A percentile compares a stretch with the other conserved stretches of the same genome.
Evolutionary conservation across 2,329 filamentous ascomycete genomes (phyloP).

Genomic region (Chalara sp.): DNA sequence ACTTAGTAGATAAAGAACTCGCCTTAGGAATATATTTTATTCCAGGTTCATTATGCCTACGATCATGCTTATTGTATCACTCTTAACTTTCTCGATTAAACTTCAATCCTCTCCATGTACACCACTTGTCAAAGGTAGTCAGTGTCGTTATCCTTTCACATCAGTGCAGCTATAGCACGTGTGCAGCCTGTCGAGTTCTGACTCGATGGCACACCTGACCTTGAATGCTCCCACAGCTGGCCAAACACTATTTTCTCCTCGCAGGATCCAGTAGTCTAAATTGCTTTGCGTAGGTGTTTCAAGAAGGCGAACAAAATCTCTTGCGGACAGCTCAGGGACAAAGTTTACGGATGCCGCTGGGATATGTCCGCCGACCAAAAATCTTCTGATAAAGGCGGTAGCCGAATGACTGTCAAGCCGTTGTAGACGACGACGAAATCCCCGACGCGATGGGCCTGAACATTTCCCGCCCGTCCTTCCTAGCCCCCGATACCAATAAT

Average conservation of each 20-base stretch:
- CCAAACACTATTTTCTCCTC: constrained; percentile 86
- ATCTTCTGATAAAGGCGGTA: constrained; percentile 65
- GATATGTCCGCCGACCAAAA: constrained; percentile 76
- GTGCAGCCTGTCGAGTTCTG: constrained; percentile 59
- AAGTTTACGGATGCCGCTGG: constrained; percentile 74
- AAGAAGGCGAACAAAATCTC: constrained; percentile 73
- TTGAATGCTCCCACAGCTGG: constrained; percentile 77
- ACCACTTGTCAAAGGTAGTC: too few species aligned
- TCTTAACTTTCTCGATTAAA: too few species aligned
- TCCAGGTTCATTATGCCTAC: too few species aligned
- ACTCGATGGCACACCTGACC: constrained; percentile 77
- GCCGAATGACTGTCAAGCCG: constrained; percentile 74
- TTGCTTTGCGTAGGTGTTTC: constrained; percentile 72
- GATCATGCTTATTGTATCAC: too few species aligned
- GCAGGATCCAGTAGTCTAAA: constrained; percentile 76
- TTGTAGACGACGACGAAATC: constrained; percentile 67
- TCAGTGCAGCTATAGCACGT: too few species aligned
- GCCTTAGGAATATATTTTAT: too few species aligned
- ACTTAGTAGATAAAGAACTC: too few species aligned
- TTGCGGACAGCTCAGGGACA: constrained; percentile 66
- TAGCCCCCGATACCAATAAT: too few species aligned
- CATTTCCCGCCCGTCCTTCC: constrained; percentile 41
- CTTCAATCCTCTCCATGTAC: too few species aligned
- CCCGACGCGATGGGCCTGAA: constrained; percentile 68
- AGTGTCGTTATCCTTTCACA: too few species aligned